Percentiles rank a stretch among this genome's conserved stretches.
Conservation (phyloP, 2,329 filamentous ascomycete species). For the Penicillium hesseltinei region DNA sequence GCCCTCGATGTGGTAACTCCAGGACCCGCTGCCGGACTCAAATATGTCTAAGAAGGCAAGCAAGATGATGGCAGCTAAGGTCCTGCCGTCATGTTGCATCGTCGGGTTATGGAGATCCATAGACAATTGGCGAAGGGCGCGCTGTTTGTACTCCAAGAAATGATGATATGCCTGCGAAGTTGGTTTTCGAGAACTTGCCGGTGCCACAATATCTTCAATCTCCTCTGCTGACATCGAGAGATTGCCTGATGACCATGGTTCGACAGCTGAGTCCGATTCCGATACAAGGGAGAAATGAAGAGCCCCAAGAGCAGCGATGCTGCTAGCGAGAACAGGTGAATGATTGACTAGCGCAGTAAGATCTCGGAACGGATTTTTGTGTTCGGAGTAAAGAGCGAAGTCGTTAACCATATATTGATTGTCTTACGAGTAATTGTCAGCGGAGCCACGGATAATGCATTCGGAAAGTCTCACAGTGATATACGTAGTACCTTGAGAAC, state of each 20-base stretch:
- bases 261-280: conserved; percentile 35
- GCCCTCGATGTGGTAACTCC: conserved; percentile 53
- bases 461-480: conserved; percentile 39
- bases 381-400: conserved; percentile 49
- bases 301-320: conserved; percentile 50
- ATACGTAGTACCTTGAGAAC: conserved; percentile 48
- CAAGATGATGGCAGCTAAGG: conserved; percentile 48
- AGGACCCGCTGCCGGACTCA: conserved; percentile 52
- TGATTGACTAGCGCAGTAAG: conserved; percentile 47
- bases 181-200: conserved; percentile 32
- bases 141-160: conserved; percentile 50
- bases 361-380: conserved; percentile 50
- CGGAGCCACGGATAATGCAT: not conserved
- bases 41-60: conserved; percentile 52
- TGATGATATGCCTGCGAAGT: conserved; percentile 39
- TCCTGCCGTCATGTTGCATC: conserved; percentile 42
- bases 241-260: conserved; percentile 32
- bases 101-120: conserved; percentile 30
- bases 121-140: conserved; percentile 45
- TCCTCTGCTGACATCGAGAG: conserved; percentile 24
- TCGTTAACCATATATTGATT: conserved; percentile 43
- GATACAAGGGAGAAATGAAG: conserved; percentile 47
- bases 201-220: conserved; percentile 29
- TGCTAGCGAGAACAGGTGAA: conserved; percentile 47
- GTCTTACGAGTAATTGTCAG: conserved; percentile 28